Percentiles rank a stretch among this genome's conserved stretches.
Evolutionary conservation across 768 basidiomycete species (phyloP).

Genomic region (Obba rivulosa): DNA sequence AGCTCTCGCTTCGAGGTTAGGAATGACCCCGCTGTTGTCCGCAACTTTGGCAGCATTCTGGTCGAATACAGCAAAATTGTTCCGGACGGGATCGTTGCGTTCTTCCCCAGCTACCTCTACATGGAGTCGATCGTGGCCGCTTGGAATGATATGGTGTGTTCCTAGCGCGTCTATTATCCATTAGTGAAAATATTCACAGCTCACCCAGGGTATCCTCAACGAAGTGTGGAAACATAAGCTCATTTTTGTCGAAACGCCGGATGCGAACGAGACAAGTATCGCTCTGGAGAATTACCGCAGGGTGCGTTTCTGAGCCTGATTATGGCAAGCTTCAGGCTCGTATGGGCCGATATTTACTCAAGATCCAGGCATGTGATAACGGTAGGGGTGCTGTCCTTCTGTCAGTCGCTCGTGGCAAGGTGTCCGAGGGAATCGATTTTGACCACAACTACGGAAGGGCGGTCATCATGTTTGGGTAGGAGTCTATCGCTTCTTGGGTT

Average conservation of each 20-base stretch:
- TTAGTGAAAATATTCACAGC: constrained; percentile 2
- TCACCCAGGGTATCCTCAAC: constrained; percentile 84
- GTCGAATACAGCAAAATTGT: constrained; percentile 98
- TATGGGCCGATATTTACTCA: not conserved
- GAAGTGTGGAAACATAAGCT: constrained; percentile 99
- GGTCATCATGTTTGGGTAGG: constrained; percentile 98
- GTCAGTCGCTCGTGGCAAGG: constrained; percentile 97
- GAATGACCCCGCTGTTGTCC: constrained; percentile 97
- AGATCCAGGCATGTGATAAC: constrained; percentile 87
- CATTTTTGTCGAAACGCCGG: constrained; percentile 98
- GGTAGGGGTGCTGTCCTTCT: constrained; percentile 94
- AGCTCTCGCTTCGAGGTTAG: constrained; percentile 98
- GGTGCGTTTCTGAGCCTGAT: constrained; percentile 37
- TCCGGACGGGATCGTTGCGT: constrained; percentile 97
- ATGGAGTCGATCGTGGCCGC: constrained; percentile 99
- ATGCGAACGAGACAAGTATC: constrained; percentile 97
- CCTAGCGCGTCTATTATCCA: constrained; percentile 10
- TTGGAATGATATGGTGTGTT: constrained; percentile 99
- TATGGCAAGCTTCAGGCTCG: not conserved
- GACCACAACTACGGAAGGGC: constrained; percentile 99
- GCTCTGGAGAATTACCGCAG: constrained; percentile 96
- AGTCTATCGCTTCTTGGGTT: constrained; percentile 14
- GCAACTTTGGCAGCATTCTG: constrained; percentile 97
- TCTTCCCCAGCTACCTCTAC: constrained; percentile 98
- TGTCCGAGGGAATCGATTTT: constrained; percentile 99